These are phyloP conservation scores for Tephrocybe sp. DNA, from an alignment of 768 basidiomycete species.

Conservation along the genomic window DNA sequence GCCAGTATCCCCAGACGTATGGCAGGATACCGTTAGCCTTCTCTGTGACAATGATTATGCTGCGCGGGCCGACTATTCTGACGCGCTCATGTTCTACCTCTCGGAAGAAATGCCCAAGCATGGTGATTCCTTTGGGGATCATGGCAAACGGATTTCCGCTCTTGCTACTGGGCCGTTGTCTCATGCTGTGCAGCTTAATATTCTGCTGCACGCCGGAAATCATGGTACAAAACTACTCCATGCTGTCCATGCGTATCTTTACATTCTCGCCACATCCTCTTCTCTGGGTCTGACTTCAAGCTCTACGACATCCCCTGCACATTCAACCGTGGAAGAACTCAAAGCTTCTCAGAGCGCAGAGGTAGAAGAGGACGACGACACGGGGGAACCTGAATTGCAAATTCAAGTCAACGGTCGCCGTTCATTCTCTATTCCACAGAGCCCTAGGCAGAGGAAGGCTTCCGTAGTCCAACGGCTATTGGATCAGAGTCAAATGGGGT, in stretches of 20 bases:
- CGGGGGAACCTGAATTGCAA: conserved; percentile 28
- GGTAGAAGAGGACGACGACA: conserved; percentile 23
- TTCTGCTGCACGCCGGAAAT: conserved; percentile 58
- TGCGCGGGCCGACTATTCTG: conserved; percentile 79
- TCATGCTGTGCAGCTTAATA: conserved; percentile 44
- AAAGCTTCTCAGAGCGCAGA: conserved; percentile 31
- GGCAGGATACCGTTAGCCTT: conserved; percentile 88
- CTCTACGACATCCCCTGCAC: conserved; percentile 42
- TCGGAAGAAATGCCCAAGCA: conserved; percentile 71
- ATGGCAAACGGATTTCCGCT: conserved; percentile 43
- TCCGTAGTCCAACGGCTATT: conserved; percentile 55
- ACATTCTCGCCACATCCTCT: conserved; percentile 73
- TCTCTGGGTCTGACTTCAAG: conserved; percentile 50
- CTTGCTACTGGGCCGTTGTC: conserved; percentile 49
- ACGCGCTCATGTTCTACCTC: conserved; percentile 74
- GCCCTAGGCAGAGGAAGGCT: conserved; percentile 56
- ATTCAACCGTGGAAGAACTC: conserved; percentile 26
- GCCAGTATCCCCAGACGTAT: conserved; percentile 76
- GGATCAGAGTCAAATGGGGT: conserved; percentile 42
- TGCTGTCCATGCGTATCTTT: conserved; percentile 78
- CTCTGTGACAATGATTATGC: conserved; percentile 77
- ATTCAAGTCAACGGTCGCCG: conserved; percentile 40
- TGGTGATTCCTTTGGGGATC: conserved; percentile 51
- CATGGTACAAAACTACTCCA: conserved; percentile 71
- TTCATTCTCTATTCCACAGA: conserved; percentile 42